Evolutionary conservation across 495 filamentous ascomycete genomes (phyloP).

Genomic region (Penicillium simplicissimum): DNA sequence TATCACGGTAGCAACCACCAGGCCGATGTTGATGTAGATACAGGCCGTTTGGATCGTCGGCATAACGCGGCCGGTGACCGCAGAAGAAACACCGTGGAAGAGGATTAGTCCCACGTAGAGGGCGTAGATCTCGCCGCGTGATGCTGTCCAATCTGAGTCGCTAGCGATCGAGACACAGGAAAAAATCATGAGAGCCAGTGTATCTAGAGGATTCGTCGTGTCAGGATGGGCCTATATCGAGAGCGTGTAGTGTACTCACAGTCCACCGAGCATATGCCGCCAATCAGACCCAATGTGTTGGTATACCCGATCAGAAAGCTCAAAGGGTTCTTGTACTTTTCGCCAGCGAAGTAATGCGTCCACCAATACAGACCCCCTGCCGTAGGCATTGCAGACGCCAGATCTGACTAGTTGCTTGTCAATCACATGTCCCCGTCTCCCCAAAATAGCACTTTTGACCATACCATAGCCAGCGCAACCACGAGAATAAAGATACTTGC

Average conservation of each 20-base stretch:
- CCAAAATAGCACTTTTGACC: too few relatives aligned
- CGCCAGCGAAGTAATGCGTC: slow-evolving; percentile 68
- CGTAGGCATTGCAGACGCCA: slow-evolving; percentile 69
- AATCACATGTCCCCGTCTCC: too few relatives aligned
- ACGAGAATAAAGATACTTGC: slow-evolving; percentile 65
- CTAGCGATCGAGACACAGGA: slow-evolving; percentile 59
- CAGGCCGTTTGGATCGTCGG: slow-evolving; percentile 64
- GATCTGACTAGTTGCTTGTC: slow-evolving; percentile 50
- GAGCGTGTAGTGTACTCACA: slow-evolving; percentile 35
- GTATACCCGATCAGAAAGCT: slow-evolving; percentile 71
- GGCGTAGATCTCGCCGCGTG: slow-evolving; percentile 59
- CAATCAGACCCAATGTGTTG: slow-evolving; percentile 68
- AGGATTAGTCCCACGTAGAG: slow-evolving; percentile 61
- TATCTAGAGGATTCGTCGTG: slow-evolving; percentile 32
- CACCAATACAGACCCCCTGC: slow-evolving; percentile 68
- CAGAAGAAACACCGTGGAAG: slow-evolving; percentile 57
- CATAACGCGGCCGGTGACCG: slow-evolving; percentile 58
- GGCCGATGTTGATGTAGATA: slow-evolving; percentile 60
- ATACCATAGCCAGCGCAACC: slow-evolving; percentile 65
- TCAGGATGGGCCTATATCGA: background rate
- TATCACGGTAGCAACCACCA: slow-evolving; percentile 66
- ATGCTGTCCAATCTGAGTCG: slow-evolving; percentile 61
- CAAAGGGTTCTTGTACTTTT: slow-evolving; percentile 58
- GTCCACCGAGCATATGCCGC: slow-evolving; percentile 61
- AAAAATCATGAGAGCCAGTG: slow-evolving; percentile 52